Evolutionary conservation across 192 early-diverging fungal genomes (phyloP).

Genomic region (Martensiomyces pterosporus): DNA sequence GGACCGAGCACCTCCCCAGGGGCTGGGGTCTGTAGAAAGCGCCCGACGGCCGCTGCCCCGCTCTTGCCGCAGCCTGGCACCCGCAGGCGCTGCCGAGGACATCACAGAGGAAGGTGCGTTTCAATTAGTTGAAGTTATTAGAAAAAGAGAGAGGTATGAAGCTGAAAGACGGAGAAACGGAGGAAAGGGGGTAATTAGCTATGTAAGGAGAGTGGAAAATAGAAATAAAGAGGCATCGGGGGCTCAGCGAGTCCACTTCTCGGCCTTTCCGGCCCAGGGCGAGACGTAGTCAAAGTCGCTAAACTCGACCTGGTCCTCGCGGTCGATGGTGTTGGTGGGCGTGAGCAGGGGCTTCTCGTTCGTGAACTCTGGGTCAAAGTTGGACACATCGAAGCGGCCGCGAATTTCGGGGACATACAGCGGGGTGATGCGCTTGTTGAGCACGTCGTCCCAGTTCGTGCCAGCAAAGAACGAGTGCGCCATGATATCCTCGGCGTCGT

Average conservation of each 20-base stretch:
- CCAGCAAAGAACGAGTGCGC: constrained; percentile 90
- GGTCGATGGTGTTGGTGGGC: constrained; percentile 81
- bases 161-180: neutral
- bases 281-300: constrained; percentile 89
- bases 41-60: too few species aligned
- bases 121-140: too few species aligned
- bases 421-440: constrained; percentile 82
- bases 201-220: too few species aligned
- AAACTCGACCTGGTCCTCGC: constrained; percentile 92
- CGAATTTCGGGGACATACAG: constrained; percentile 84
- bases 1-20: constrained; percentile 8
- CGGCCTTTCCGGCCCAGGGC: constrained; percentile 69
- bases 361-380: constrained; percentile 99
- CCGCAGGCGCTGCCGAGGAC: too few species aligned
- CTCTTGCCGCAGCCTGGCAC: too few species aligned
- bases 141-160: neutral
- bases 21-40: too few species aligned
- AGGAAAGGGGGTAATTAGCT: neutral
- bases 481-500: constrained; percentile 92
- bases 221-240: neutral
- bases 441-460: constrained; percentile 94
- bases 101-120: too few species aligned
- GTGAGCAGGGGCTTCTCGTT: constrained; percentile 88
- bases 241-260: constrained; percentile 47
- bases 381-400: constrained; percentile 81